A percentile compares a stretch with the other conserved stretches of the same genome.
These are phyloP conservation scores for Oryza coarctata DNA, from an alignment of 176 grass and related monocot species.

Conservation along the genomic window DNA sequence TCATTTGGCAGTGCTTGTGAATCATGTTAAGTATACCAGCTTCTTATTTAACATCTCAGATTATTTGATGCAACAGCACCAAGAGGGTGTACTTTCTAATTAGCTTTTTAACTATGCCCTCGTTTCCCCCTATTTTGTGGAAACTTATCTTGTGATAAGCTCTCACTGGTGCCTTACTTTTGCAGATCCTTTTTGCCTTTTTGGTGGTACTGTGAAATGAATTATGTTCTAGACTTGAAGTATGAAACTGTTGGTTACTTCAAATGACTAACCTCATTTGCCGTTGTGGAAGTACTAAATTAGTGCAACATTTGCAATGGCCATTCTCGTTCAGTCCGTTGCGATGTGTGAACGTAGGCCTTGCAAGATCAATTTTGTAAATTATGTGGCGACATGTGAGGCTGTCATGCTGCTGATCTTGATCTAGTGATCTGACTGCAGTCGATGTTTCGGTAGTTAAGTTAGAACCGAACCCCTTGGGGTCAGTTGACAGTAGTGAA, in stretches of 20 bases:
- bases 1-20: neutral
- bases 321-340: neutral
- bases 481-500: neutral
- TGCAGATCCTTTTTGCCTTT: constrained; percentile 34
- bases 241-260: constrained; percentile 16
- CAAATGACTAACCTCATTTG: neutral
- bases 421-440: neutral
- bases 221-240: neutral
- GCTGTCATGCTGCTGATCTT: too few relatives aligned
- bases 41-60: neutral
- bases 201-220: constrained; percentile 1
- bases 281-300: constrained; percentile 2
- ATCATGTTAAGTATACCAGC: neutral
- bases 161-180: neutral
- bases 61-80: neutral
- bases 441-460: neutral
- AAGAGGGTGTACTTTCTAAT: neutral
- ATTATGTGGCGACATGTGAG: neutral
- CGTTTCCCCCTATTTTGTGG: neutral
- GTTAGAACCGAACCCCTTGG: constrained; percentile 1
- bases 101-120: neutral
- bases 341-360: constrained; percentile 5
- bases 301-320: constrained; percentile 3
- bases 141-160: constrained; percentile 1
- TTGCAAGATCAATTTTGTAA: constrained; percentile 31